Evolutionary conservation across 1,139 yeast species (phyloP).

Genomic region (Torulaspora globosa): DNA sequence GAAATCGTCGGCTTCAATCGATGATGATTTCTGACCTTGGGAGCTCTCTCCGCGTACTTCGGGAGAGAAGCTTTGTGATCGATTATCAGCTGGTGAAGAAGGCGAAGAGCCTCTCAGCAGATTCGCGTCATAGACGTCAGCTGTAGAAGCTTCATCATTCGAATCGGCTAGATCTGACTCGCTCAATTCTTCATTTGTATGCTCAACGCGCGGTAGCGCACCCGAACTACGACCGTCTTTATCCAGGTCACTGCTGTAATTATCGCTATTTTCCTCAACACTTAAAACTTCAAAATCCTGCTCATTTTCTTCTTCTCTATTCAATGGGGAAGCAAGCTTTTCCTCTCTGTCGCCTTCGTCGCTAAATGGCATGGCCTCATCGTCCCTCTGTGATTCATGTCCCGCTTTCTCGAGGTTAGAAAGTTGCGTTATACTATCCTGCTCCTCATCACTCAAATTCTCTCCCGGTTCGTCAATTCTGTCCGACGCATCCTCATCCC

Average conservation of each 20-base stretch:
- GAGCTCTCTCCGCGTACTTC: not conserved
- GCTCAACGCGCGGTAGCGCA: not conserved
- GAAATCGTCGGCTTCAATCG: not conserved
- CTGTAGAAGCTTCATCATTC: not conserved
- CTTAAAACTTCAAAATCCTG: not conserved
- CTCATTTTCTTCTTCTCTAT: not conserved
- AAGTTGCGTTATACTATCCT: not conserved
- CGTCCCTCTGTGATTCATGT: not conserved
- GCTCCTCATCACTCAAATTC: not conserved
- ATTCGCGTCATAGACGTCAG: not conserved
- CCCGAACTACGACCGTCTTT: not conserved
- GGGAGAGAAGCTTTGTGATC: not conserved
- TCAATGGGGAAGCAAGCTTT: too few relatives aligned
- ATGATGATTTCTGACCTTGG: not conserved
- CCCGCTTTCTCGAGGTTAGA: not conserved
- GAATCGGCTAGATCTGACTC: not conserved
- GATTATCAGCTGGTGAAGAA: not conserved
- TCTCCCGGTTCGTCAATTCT: constrained; percentile 1
- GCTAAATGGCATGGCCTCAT: constrained; percentile 7
- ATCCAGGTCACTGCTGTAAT: not conserved
- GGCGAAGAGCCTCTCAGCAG: not conserved
- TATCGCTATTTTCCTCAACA: not conserved
- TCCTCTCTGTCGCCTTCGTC: not conserved
- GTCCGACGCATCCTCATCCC: constrained; percentile 3
- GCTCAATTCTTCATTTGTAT: not conserved